phyloP scores from a whole-genome alignment of 73 alveolate genomes.

The Breviolum minutum region DNA sequence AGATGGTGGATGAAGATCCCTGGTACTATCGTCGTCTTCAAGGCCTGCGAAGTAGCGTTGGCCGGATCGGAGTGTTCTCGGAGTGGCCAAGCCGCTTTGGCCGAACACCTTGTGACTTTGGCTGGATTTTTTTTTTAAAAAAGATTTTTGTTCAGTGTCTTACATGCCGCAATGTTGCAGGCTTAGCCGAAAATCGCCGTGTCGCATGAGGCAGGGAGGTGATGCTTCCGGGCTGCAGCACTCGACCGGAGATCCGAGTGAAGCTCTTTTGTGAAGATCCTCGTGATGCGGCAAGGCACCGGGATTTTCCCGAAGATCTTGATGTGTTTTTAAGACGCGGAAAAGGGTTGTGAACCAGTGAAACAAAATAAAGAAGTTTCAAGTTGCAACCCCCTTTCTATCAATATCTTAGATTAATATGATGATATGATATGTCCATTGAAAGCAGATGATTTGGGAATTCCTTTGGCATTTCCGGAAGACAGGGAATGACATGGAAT shows the following conservation, averaged over 20 bases:
- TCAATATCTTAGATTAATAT: no score
- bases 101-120: constrained; percentile 20
- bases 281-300: background rate
- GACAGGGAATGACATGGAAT: no score
- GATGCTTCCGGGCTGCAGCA: constrained; percentile 16
- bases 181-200: no score
- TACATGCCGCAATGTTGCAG: no score
- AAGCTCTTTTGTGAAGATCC: constrained; percentile 27
- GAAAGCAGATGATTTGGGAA: no score
- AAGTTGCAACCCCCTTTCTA: no score
- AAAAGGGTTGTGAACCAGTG: background rate
- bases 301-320: background rate
- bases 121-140: no score
- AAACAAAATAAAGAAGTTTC: no score
- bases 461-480: no score
- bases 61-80: constrained; percentile 5
- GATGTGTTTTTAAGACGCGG: background rate
- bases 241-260: constrained; percentile 16
- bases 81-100: background rate
- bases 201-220: constrained; percentile 14
- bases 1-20: background rate
- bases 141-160: no score
- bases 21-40: background rate
- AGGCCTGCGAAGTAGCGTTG: background rate
- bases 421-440: no score